phyloP scores from a whole-genome alignment of 768 basidiomycete species.

The Rhodosporidiobolus sp. region DNA sequence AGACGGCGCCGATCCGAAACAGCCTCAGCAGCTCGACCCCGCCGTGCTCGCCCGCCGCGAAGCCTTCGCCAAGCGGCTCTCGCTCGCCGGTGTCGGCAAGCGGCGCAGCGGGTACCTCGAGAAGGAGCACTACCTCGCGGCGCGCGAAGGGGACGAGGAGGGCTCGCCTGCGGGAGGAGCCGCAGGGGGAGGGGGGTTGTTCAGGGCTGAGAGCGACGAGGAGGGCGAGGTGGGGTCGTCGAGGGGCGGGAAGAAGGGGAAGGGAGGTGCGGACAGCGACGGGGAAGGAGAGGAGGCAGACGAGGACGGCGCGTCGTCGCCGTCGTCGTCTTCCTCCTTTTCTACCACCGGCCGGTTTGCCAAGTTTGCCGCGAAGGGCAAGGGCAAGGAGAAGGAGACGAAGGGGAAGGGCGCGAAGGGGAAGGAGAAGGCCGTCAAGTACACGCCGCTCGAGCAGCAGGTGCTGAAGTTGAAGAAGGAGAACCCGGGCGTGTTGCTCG shows the following conservation, averaged over 20 bases:
- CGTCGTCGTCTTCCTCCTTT: no score
- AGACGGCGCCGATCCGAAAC: rapidly evolving
- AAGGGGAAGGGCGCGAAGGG: constrained; percentile 4
- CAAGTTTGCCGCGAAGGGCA: constrained; percentile 45
- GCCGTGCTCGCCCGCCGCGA: constrained; percentile 6
- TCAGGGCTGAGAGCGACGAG: not conserved
- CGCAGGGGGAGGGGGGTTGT: no score
- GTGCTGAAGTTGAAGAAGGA: constrained; percentile 43
- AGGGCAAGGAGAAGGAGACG: constrained; percentile 45
- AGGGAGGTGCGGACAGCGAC: not conserved
- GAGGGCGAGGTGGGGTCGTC: not conserved
- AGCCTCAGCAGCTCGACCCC: not conserved
- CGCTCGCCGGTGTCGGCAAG: not conserved
- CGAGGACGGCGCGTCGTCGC: not conserved
- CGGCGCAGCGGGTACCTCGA: constrained; percentile 20
- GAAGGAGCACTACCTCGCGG: constrained; percentile 32
- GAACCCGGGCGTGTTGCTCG: constrained; percentile 55
- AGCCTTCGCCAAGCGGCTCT: constrained; percentile 13
- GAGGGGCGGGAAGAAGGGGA: not conserved
- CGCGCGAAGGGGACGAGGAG: constrained; percentile 39
- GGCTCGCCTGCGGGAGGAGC: constrained; percentile 30
- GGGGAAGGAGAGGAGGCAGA: not conserved
- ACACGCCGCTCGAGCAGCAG: constrained; percentile 75
- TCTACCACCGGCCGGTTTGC: constrained; percentile 17
- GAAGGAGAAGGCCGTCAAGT: constrained; percentile 46